phyloP scores from a whole-genome alignment of 2,329 filamentous ascomycete species.

The Aspergillus piperis region DNA sequence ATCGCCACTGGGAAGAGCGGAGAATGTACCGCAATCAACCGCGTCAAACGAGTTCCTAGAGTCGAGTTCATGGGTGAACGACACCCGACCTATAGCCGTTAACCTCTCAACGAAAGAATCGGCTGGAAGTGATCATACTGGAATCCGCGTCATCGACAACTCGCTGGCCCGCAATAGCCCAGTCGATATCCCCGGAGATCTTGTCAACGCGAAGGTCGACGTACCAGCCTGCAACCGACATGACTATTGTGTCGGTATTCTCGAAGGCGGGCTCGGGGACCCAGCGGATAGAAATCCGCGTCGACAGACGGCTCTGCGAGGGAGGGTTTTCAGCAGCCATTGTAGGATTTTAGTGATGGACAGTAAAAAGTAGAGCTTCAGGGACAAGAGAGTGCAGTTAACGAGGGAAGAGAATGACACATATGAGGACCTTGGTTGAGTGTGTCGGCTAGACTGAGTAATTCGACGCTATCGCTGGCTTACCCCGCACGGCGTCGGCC shows the following conservation, averaged over 20 bases:
- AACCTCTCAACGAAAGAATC: neutral
- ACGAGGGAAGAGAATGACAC: neutral
- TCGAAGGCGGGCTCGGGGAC: slow-evolving; percentile 43
- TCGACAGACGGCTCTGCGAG: slow-evolving; percentile 33
- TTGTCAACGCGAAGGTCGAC: slow-evolving; percentile 47
- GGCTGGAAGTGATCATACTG: slow-evolving; percentile 25
- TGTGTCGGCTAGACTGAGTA: neutral
- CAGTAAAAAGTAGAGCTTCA: neutral
- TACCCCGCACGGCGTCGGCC: neutral
- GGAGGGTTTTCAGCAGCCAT: neutral
- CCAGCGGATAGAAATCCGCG: slow-evolving; percentile 48
- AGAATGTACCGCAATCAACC: slow-evolving; percentile 41
- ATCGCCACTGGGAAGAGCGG: slow-evolving; percentile 42
- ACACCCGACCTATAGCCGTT: slow-evolving; percentile 31
- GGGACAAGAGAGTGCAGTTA: no score
- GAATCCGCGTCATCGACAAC: slow-evolving; percentile 39
- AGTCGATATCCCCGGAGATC: slow-evolving; percentile 39
- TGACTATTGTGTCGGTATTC: slow-evolving; percentile 47
- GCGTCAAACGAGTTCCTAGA: slow-evolving; percentile 38
- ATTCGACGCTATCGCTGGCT: neutral
- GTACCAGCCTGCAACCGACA: slow-evolving; percentile 47
- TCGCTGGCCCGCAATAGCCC: slow-evolving; percentile 47
- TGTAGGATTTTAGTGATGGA: neutral
- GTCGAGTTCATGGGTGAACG: slow-evolving; percentile 44
- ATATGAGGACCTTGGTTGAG: neutral